Conservation (phyloP, 805 yeast genomes). For the Saccharomycopsis fermentans region DNA sequence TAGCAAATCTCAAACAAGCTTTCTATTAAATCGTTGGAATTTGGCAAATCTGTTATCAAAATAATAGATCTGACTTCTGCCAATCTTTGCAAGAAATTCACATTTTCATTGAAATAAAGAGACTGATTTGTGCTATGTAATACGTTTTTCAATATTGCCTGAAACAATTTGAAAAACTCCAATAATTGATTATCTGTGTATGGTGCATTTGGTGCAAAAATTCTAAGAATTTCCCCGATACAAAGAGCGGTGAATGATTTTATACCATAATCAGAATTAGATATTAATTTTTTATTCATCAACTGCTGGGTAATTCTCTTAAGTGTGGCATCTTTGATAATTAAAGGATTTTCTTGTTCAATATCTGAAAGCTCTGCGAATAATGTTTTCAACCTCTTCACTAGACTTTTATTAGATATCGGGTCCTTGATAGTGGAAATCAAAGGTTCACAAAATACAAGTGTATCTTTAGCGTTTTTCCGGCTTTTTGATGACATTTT, state of each 20-base stretch:
- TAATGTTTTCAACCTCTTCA: constrained; percentile 44
- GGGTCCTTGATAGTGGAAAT: constrained; percentile 47
- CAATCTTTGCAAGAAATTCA: constrained; percentile 53
- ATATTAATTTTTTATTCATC: constrained; percentile 37
- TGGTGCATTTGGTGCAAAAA: constrained; percentile 89
- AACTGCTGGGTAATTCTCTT: constrained; percentile 34
- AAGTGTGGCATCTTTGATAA: constrained; percentile 30
- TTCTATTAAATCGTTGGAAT: constrained; percentile 44
- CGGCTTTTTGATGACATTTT: neutral
- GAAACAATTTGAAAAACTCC: constrained; percentile 56
- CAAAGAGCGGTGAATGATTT: constrained; percentile 65
- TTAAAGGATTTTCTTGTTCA: constrained; percentile 29
- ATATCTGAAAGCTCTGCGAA: constrained; percentile 47
- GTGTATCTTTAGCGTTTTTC: neutral
- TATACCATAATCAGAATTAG: constrained; percentile 46
- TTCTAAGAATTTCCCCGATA: constrained; percentile 60
- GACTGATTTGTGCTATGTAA: constrained; percentile 39
- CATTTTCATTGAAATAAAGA: constrained; percentile 52
- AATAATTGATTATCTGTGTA: constrained; percentile 54
- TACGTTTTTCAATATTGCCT: constrained; percentile 49
- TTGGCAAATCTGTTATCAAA: constrained; percentile 64
- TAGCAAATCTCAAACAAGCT: constrained; percentile 54
- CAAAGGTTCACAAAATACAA: constrained; percentile 34
- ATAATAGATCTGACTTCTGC: constrained; percentile 71
- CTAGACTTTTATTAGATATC: constrained; percentile 52